Conservation (phyloP, 129 eudicot genomes). For the Chrysanthemum makinoi region DNA sequence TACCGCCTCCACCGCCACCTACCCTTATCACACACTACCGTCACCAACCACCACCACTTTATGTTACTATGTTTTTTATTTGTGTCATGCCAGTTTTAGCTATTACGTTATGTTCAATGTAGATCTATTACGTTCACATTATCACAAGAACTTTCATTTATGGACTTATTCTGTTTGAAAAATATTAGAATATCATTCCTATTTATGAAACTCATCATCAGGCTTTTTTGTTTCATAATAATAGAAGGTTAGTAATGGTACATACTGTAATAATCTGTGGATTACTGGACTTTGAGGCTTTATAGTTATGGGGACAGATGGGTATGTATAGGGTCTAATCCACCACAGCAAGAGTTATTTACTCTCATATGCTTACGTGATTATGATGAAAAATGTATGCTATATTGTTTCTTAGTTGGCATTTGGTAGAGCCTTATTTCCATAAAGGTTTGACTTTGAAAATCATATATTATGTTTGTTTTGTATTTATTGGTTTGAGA, state of each 20-base stretch:
- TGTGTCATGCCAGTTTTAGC: conserved; percentile 1
- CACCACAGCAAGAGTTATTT: not conserved
- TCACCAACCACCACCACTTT: not conserved
- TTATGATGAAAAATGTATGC: not conserved
- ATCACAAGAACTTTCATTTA: conserved; percentile 11
- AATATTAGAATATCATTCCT: conserved; percentile 16
- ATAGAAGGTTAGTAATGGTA: conserved; percentile 13
- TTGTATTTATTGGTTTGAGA: too few species aligned
- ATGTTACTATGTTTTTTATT: not conserved
- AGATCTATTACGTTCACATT: conserved; percentile 8
- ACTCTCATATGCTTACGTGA: not conserved
- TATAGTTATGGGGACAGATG: conserved; percentile 17
- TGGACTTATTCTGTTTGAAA: conserved; percentile 13
- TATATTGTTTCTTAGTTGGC: too few species aligned
- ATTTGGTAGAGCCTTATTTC: too few species aligned
- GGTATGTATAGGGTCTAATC: not conserved
- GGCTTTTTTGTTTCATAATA: not conserved
- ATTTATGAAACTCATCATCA: conserved; percentile 3
- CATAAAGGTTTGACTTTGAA: too few species aligned
- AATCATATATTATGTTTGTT: too few species aligned
- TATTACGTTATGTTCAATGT: conserved; percentile 12
- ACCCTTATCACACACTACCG: too few species aligned
- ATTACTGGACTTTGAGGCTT: conserved; percentile 25
- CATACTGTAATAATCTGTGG: conserved; percentile 9
- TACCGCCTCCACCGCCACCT: too few species aligned